phyloP scores from a whole-genome alignment of 23 red algal genomes.

The Gracilaria gracilis region DNA sequence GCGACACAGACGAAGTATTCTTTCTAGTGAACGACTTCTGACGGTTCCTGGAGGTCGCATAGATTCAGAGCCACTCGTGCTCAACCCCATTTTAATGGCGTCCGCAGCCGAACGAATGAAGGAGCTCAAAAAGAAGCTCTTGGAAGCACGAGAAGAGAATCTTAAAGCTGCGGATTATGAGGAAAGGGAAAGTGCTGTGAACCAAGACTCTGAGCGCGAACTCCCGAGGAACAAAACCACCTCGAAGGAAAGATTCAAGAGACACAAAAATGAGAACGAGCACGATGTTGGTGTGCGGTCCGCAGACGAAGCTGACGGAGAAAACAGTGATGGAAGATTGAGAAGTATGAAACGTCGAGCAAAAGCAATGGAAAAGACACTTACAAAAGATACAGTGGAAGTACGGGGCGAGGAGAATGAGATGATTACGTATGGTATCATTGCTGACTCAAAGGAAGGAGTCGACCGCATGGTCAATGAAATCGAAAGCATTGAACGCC shows the following conservation, averaged over 20 bases:
- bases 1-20: too few species aligned
- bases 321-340: conserved; percentile 51
- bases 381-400: background rate
- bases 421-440: conserved; percentile 40
- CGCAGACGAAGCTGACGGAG: conserved; percentile 70
- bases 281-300: conserved; percentile 23
- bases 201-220: background rate
- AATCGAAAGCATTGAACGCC: conserved; percentile 50
- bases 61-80: background rate
- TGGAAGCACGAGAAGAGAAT: conserved; percentile 60
- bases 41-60: background rate
- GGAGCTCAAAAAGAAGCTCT: conserved; percentile 34
- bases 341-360: conserved; percentile 67
- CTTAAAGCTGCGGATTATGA: conserved; percentile 60
- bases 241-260: background rate
- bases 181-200: background rate
- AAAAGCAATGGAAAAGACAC: background rate
- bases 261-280: background rate
- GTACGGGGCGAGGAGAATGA: background rate
- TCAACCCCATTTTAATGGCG: background rate
- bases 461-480: conserved; percentile 70
- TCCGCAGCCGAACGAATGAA: conserved; percentile 46
- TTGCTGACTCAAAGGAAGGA: conserved; percentile 31
- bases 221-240: background rate
- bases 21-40: background rate